Evolutionary conservation across 2,329 filamentous ascomycete species (phyloP), one percentile per base, ranked within the genome.

Genomic region (Microsporum ferrugineum): DNA sequence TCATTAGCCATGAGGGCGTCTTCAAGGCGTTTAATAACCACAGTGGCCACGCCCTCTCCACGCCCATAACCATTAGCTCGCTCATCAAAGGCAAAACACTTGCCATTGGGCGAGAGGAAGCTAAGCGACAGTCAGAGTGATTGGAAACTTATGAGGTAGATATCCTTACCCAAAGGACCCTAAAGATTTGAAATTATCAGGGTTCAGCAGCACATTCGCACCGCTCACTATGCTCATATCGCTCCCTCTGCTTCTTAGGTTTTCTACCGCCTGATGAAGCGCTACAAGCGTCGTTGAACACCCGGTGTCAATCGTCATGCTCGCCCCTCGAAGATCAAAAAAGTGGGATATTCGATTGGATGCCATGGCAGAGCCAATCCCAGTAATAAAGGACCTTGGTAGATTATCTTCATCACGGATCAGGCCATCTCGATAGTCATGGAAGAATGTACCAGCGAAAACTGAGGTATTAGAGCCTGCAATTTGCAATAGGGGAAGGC

Each of bases 41-140:
- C 45, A 4, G 53, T 61, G 3, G 63, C 67, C 1, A 72, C 65
- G 8, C 65, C 71, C 57, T 74, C 72, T 4, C 76, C 77, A 17
- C 76, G 69, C 7, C 68, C 73, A 63, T 79, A 80, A 0, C 78
- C 78, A 59, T 74, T 70, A 0, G 72, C 76, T 41, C 68, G 63
- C 23, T 68, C 63, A 60, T 77, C 76, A 59, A 71, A 74, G 12
- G 61, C 67, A 39, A 67, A 66, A 59, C 65, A 72, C 45, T 59
- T 64, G 5, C 69, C 66, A 45, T 69, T 65, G 39, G 65, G 63
- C 45, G 64, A 66, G 1, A 69, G 58, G 10, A 36, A 36, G 34
- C 34, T 36, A 36, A 23, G 17, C 49, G 0, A 17, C 8, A 23
- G 31, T 38, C 31, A 55, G 34, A 5, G 34, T 5, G 34, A 10